These are phyloP conservation scores for Epichloe brachyelytri DNA, from an alignment of 2,329 filamentous ascomycete species.

Conservation along the genomic window DNA sequence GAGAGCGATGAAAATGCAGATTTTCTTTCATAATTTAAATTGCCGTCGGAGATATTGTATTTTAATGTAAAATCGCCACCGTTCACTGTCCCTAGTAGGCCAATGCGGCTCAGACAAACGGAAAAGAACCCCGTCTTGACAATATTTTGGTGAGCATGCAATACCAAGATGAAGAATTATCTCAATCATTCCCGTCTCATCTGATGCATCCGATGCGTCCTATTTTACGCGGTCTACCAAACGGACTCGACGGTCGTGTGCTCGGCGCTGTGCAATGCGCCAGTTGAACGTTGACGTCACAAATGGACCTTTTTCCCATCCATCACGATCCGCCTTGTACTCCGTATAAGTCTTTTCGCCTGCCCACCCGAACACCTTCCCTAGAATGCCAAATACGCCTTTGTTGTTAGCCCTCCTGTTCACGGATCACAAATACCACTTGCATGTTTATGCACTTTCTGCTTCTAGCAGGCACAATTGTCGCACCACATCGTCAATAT, in stretches of 20 bases:
- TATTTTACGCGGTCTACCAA: no score
- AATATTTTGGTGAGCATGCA: no score
- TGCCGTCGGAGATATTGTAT: no score
- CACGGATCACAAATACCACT: background rate
- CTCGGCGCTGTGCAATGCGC: background rate
- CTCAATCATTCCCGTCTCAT: no score
- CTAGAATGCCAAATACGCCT: background rate
- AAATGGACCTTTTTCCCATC: background rate
- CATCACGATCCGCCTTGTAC: background rate
- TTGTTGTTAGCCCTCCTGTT: background rate
- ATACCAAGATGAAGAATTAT: no score
- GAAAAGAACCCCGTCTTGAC: no score
- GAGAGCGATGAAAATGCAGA: no score
- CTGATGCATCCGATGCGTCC: background rate
- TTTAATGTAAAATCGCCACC: no score
- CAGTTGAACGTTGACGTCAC: slow-evolving; percentile 3
- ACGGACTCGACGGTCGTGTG: background rate
- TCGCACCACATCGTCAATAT: background rate
- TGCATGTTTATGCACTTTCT: background rate
- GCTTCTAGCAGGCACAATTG: background rate
- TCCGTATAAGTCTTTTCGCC: background rate
- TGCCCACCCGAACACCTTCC: background rate
- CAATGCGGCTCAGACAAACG: no score
- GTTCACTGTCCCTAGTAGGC: no score
- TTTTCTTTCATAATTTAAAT: no score